Base-by-base conservation (phyloP, 2,329 filamentous ascomycete species). In the Talaromyces piceae region DNA sequence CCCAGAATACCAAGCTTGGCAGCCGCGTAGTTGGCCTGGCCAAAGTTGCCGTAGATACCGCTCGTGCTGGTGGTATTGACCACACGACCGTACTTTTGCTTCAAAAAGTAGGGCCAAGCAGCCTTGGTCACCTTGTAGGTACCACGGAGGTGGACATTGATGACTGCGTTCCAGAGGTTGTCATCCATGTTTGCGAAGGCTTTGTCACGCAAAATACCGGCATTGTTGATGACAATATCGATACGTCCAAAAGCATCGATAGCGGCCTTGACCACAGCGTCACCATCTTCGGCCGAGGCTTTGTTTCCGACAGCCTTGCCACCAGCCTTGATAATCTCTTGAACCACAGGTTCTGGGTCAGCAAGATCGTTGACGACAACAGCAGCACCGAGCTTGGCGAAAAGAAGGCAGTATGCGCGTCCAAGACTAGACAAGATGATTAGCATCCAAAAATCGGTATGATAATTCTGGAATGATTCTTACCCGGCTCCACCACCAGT, bases 1-100 rank as follows among this genome's bases (percentile, higher is more conserved):
- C 93, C 93, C 39, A 98, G 84, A 59, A 98, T 97, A 73, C 88
- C 93, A 60, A 81, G 80, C 84, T 93, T 93, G 52, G 88, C 88
- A 53, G 91, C 88, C 56, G 93, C 81, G 71, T 98, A 98, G 79
- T 98, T 98, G 64, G 91, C 88, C 74, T 98, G 93, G 57, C 93
- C 93, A 68, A 98, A 98, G 80, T 96, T 98, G 61, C 93, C 93
- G 69, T 98, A 98, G 71, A 98, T 95, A 72, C 93, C 93, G 62
- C 87, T 94, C 45, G 93, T 97, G 30, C 89, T 95, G 37, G 93
- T 93, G 45, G 93, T 98, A 79, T 98, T 98, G 65, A 98, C 79
- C 55, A 98, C 83, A 63, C 93, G 89, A 59, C 93, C 93, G 65
- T 96, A 98, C 79, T 96, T 97, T 73, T 98, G 93, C 80, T 96